Percentiles rank a stretch among this genome's conserved stretches.
These are phyloP conservation scores for Akanthomyces uredinophilus DNA, from an alignment of 2,329 filamentous ascomycete genomes.

Conservation along the genomic window DNA sequence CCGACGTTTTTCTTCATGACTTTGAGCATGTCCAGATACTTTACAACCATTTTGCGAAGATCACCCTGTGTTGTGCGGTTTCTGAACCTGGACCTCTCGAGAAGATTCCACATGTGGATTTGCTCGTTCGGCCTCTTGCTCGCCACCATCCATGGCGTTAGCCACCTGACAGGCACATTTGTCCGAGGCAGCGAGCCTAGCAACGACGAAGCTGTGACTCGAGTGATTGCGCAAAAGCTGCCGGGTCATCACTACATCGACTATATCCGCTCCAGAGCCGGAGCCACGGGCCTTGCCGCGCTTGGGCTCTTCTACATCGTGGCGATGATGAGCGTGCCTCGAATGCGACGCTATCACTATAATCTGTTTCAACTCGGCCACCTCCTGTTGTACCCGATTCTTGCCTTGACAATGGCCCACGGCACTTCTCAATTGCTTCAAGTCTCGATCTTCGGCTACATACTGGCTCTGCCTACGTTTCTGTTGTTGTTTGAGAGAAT, in stretches of 20 bases:
- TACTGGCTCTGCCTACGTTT: slow-evolving; percentile 48
- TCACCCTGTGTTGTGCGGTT: slow-evolving; percentile 48
- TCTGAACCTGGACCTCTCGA: slow-evolving; percentile 52
- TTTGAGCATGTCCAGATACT: slow-evolving; percentile 53
- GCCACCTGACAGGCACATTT: slow-evolving; percentile 49
- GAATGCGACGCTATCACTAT: slow-evolving; percentile 46
- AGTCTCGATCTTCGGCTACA: slow-evolving; percentile 53
- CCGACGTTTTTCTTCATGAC: slow-evolving; percentile 55
- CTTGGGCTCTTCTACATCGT: slow-evolving; percentile 47
- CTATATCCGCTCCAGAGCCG: slow-evolving; percentile 43
- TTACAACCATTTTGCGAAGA: slow-evolving; percentile 47
- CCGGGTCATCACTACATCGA: slow-evolving; percentile 40
- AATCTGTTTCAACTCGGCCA: slow-evolving; percentile 54
- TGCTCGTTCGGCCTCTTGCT: slow-evolving; percentile 45
- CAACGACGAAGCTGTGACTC: slow-evolving; percentile 40
- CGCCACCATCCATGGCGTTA: slow-evolving; percentile 48
- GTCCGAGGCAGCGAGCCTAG: slow-evolving; percentile 41
- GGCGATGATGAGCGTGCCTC: slow-evolving; percentile 43
- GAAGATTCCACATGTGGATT: slow-evolving; percentile 52
- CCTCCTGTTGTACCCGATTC: slow-evolving; percentile 53
- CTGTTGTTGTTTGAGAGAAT: slow-evolving; percentile 45
- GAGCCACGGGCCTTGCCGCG: slow-evolving; percentile 45
- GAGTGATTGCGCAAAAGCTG: slow-evolving; percentile 38
- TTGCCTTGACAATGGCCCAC: slow-evolving; percentile 51
- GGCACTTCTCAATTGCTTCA: slow-evolving; percentile 47